phyloP scores from a whole-genome alignment of 345 rosid species.

The Lenwebbia sp. region DNA sequence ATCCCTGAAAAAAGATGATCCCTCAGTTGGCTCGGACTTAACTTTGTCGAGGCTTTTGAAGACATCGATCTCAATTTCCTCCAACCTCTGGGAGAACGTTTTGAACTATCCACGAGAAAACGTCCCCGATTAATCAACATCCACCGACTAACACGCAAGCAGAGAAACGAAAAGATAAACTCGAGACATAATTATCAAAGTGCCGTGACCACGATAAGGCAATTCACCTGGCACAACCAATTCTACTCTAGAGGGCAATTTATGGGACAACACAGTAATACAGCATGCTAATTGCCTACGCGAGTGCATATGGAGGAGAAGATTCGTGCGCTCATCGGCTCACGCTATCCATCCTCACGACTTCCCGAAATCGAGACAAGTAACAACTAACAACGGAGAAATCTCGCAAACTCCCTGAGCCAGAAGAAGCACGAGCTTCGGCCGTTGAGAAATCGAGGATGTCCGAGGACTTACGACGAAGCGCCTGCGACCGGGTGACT shows the following conservation, averaged over 20 bases:
- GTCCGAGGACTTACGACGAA: slow-evolving; percentile 40
- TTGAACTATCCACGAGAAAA: slow-evolving; percentile 45
- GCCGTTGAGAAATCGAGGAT: not conserved
- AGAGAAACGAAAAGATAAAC: not conserved
- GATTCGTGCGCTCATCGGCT: not conserved
- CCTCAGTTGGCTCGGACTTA: slow-evolving; percentile 67
- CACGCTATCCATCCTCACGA: not conserved
- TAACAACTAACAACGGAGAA: not conserved
- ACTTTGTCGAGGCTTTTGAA: slow-evolving; percentile 51
- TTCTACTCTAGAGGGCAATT: not conserved
- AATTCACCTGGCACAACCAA: not conserved
- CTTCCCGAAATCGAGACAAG: not conserved
- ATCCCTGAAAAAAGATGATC: slow-evolving; percentile 70
- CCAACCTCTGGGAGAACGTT: slow-evolving; percentile 48
- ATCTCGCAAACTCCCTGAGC: not conserved
- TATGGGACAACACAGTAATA: not conserved
- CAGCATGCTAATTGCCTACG: not conserved
- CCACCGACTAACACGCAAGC: not conserved
- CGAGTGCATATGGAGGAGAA: not conserved
- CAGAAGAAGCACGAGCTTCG: not conserved
- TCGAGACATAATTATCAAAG: not conserved
- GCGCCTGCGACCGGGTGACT: slow-evolving; percentile 54
- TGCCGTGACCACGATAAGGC: not conserved
- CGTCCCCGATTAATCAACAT: not conserved
- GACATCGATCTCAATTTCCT: slow-evolving; percentile 68